Evolutionary conservation across 2,329 filamentous ascomycete species (phyloP).

Genomic region (Arthroderma sp.): DNA sequence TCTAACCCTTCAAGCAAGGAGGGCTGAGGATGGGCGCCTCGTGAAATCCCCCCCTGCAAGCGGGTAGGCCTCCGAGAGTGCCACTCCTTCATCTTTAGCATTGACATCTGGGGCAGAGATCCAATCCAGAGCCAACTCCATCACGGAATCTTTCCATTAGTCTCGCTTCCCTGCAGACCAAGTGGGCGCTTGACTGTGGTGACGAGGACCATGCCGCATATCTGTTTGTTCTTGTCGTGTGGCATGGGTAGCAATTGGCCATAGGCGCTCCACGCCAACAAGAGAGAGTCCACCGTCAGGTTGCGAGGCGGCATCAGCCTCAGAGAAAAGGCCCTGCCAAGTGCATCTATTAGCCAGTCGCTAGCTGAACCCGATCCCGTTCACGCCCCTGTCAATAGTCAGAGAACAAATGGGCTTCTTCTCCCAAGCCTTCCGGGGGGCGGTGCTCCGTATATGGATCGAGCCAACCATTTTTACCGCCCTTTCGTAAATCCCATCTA

Average conservation of each 20-base stretch:
- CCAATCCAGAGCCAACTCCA: neutral
- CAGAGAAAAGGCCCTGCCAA: neutral
- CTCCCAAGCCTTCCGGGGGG: neutral
- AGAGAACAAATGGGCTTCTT: no score
- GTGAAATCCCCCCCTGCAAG: neutral
- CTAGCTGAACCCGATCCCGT: neutral
- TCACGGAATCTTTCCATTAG: no score
- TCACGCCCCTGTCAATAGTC: neutral
- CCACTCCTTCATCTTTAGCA: neutral
- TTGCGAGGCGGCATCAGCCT: neutral
- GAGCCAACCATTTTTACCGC: neutral
- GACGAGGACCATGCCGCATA: neutral
- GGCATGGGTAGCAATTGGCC: neutral
- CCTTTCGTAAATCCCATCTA: neutral
- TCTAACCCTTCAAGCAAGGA: no score
- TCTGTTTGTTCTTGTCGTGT: neutral
- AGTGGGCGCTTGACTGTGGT: no score
- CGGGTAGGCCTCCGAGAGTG: neutral
- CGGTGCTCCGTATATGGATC: neutral
- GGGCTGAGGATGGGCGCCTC: neutral
- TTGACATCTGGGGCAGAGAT: neutral
- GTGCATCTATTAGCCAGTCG: neutral
- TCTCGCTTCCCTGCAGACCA: no score
- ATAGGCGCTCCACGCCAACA: neutral
- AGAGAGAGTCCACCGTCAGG: neutral